Conservation (phyloP, 768 basidiomycete species). For the Mycena polygramma region DNA sequence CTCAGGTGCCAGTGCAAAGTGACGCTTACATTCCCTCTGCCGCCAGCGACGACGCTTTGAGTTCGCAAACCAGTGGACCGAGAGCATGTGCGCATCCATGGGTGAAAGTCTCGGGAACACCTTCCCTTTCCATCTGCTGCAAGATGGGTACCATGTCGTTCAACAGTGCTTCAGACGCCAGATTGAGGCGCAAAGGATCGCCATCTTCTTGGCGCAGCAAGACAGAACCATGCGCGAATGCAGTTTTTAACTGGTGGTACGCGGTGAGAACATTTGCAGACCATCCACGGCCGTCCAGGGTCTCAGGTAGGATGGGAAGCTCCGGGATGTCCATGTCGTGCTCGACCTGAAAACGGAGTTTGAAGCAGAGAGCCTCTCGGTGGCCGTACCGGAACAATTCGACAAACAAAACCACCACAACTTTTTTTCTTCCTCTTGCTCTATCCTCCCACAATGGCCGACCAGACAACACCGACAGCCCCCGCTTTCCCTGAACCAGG, state of each 20-base stretch:
- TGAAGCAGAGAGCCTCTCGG: no score
- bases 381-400: no score
- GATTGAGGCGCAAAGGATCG: slow-evolving; percentile 28
- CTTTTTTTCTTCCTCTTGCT: background rate
- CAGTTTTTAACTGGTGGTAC: slow-evolving; percentile 24
- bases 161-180: slow-evolving; percentile 36
- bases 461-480: background rate
- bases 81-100: slow-evolving; percentile 24
- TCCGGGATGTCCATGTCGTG: no score
- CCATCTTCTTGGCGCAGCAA: slow-evolving; percentile 31
- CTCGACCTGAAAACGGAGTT: no score
- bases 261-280: slow-evolving; percentile 28
- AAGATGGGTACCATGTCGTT: slow-evolving; percentile 27
- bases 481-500: background rate
- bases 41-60: slow-evolving; percentile 12
- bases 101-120: background rate
- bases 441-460: background rate
- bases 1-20: background rate
- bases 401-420: no score
- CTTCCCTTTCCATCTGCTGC: slow-evolving; percentile 24
- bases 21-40: slow-evolving; percentile 6
- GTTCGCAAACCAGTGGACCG: slow-evolving; percentile 24
- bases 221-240: slow-evolving; percentile 18
- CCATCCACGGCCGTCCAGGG: slow-evolving; percentile 23
- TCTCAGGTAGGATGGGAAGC: slow-evolving; percentile 10